These are phyloP conservation scores for Syzygium malaccense DNA, from an alignment of 441 rosid species.

Conservation along the genomic window DNA sequence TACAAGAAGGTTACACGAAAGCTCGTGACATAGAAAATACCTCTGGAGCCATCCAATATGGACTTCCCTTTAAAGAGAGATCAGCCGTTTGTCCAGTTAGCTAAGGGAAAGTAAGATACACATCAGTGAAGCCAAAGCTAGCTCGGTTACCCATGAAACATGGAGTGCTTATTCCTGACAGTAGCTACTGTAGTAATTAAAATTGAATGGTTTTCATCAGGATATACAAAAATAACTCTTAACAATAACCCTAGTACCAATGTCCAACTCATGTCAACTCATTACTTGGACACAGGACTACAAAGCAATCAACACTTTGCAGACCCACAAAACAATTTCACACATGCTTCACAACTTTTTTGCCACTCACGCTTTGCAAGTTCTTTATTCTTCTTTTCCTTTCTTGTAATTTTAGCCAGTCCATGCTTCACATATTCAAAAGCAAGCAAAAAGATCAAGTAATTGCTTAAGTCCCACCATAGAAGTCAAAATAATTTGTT, in stretches of 20 bases:
- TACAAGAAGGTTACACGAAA: background rate
- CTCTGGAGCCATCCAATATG: slow-evolving; percentile 99
- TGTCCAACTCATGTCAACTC: background rate
- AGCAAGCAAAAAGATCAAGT: background rate
- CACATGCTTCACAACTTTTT: background rate
- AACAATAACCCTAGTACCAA: background rate
- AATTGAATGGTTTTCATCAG: background rate
- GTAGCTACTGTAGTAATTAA: background rate
- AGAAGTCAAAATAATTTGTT: background rate
- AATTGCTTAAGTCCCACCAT: background rate
- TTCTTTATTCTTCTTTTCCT: background rate
- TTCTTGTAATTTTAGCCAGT: background rate
- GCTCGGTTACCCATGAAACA: background rate
- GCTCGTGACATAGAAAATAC: slow-evolving; percentile 25
- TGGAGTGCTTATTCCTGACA: background rate
- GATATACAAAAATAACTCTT: background rate
- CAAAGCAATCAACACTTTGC: background rate
- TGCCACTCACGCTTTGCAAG: background rate
- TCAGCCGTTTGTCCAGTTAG: slow-evolving; percentile 82
- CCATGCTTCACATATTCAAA: background rate
- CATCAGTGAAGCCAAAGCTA: slow-evolving; percentile 1
- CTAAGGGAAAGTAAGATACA: slow-evolving; percentile 30
- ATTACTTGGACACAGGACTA: background rate
- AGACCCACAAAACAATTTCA: background rate
- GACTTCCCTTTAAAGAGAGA: slow-evolving; percentile 93